Conservation (phyloP, 176 grass and related monocot species). For the Phyllostachys edulis region DNA sequence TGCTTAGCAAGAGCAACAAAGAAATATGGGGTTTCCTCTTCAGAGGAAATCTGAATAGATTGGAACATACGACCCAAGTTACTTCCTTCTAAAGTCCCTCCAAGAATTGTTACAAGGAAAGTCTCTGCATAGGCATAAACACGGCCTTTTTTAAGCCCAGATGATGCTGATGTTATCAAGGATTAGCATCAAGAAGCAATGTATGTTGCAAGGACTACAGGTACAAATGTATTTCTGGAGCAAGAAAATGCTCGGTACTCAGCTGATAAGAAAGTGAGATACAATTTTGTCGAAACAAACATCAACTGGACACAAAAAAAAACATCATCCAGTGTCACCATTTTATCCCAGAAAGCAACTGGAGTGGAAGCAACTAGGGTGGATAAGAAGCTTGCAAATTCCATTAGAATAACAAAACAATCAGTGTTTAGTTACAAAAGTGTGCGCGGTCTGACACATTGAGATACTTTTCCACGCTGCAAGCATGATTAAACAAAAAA, state of each 20-base stretch:
- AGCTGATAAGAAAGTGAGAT: background rate
- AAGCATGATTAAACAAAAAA: conserved; percentile 18
- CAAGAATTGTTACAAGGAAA: background rate
- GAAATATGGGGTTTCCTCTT: background rate
- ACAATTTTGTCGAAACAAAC: background rate
- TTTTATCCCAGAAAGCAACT: conserved; percentile 23
- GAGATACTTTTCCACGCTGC: conserved; percentile 8
- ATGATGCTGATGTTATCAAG: background rate
- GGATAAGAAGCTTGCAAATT: conserved; percentile 12
- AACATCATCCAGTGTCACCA: background rate
- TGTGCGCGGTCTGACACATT: background rate
- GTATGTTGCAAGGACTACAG: background rate
- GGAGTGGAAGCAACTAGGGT: background rate
- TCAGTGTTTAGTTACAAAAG: conserved; percentile 17
- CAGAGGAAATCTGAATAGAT: background rate
- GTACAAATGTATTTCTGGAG: background rate
- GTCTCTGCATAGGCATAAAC: background rate
- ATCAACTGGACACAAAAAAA: background rate
- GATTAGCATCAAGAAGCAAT: background rate
- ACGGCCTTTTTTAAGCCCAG: background rate
- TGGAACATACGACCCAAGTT: background rate
- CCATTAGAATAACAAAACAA: conserved; percentile 12
- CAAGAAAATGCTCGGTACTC: background rate
- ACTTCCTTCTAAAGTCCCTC: background rate
- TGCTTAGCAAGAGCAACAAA: background rate